These are phyloP conservation scores for Cryptosporidium parvum DNA, from an alignment of 169 alveolate genomes.

Conservation along the genomic window DNA sequence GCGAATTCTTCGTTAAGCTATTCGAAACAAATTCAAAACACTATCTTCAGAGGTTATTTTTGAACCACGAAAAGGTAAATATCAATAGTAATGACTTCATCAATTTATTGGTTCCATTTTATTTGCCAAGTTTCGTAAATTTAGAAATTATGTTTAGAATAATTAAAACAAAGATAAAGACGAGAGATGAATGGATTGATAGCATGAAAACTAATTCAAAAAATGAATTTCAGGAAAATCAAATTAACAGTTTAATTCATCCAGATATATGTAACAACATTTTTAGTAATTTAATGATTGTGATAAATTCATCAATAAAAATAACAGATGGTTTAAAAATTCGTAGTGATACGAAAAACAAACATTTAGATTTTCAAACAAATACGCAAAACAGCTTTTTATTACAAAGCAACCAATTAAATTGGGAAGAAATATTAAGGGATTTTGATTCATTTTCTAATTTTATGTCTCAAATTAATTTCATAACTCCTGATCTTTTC, in stretches of 20 bases:
- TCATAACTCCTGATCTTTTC: conserved; percentile 3
- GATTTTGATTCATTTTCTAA: conserved; percentile 59
- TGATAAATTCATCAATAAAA: conserved; percentile 34
- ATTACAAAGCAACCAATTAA: conserved; percentile 20
- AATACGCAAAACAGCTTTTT: not conserved
- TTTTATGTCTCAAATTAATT: conserved; percentile 48
- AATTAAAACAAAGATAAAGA: conserved; percentile 46
- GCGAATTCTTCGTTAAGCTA: conserved; percentile 53
- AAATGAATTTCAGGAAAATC: not conserved
- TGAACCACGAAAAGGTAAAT: not conserved
- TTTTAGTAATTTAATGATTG: conserved; percentile 34
- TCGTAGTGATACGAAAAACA: no score
- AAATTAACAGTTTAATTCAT: conserved; percentile 21
- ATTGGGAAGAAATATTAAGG: conserved; percentile 42
- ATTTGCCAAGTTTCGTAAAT: conserved; percentile 55
- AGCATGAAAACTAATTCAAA: not conserved
- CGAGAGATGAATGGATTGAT: conserved; percentile 69
- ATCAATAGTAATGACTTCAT: conserved; percentile 23
- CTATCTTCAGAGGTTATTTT: conserved; percentile 41
- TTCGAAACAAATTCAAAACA: conserved; percentile 39
- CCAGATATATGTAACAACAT: conserved; percentile 57
- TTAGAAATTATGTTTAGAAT: conserved; percentile 19
- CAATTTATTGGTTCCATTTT: conserved; percentile 31
- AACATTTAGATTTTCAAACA: not conserved
- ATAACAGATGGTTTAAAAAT: conserved; percentile 15